Percentiles rank a stretch among this genome's conserved stretches.
phyloP scores from a whole-genome alignment of 257 asterid species.

The Datura wrightii region DNA sequence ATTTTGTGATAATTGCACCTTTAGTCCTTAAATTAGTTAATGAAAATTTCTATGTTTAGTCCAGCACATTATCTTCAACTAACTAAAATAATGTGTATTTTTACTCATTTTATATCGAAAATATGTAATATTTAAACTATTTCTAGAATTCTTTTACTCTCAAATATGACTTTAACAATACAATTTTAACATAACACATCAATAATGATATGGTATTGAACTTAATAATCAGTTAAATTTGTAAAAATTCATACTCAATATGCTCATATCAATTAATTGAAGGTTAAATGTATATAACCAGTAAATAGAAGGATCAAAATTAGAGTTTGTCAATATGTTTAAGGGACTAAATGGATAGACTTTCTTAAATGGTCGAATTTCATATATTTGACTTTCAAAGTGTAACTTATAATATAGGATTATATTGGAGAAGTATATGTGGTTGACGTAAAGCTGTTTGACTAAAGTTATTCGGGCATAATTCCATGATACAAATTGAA shows the following conservation, averaged over 20 bases:
- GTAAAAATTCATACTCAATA: not conserved
- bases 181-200: not conserved
- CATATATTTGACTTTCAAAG: not conserved
- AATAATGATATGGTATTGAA: not conserved
- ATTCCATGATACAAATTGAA: slow-evolving; percentile 15
- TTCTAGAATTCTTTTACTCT: not conserved
- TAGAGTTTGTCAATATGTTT: not conserved
- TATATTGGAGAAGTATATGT: not conserved
- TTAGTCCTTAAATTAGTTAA: not conserved
- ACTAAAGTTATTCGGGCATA: not conserved
- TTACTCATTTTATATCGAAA: not conserved
- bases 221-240: not conserved
- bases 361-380: not conserved
- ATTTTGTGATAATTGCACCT: not conserved
- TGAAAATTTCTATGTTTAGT: not conserved
- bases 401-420: not conserved
- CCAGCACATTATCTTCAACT: not conserved
- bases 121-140: not conserved
- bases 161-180: not conserved
- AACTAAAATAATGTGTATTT: not conserved
- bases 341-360: not conserved
- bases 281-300: no score
- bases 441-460: not conserved
- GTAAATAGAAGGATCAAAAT: not conserved
- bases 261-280: not conserved